Base-by-base conservation (phyloP, 1,284 basidiomycete genomes). In the Chiua sp. region DNA sequence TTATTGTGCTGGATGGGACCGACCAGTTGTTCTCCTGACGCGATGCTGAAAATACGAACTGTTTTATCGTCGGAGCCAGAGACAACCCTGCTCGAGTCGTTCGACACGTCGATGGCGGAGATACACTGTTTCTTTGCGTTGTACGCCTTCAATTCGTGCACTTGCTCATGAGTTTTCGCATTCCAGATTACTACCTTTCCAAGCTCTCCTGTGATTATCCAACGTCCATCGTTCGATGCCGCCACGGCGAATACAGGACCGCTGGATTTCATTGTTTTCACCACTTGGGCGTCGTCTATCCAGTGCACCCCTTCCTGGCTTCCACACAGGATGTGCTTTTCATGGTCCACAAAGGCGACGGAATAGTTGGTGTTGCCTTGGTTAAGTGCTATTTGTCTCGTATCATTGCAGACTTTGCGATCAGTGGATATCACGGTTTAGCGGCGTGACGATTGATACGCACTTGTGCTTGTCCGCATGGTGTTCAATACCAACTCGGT, bases 51-150 rank as follows among this genome's bases (percentile, higher is more conserved):
- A 23, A 55, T 57, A 18, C n/a, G 53, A 32, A 55, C 53, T 11
- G 53, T 22, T 18, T 48, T 35, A 30, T 55, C 53, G 30, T 46
- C 33, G 15, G 53, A 47, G 18, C 53, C 53, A 7, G 53, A 30
- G 53, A 23, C 53, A 47, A 55, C n/a, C 47, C 53, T 30, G 5
- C 44, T 55, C n/a, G 53, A 55, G 37, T 55, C 44, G 53, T 37
- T 55, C n/a, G 53, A 55, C 23, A 55, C 53, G 30, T 55, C 53
- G 53, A 55, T 37, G 13, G 44, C 53, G 7, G 33, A 44, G 8
- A 55, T 44, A 28, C 44, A 55, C 26, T 47, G 30, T 48, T 37
- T 46, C 18, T 18, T 55, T 10, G 39, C n/a, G 53, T 48, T 47
- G 22, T 55, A 20, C 30, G 20, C 48, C 30, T 50, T 55, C 16